These are phyloP conservation scores for Erythrobasidium yunnanense DNA, from an alignment of 768 basidiomycete genomes.

Conservation along the genomic window DNA sequence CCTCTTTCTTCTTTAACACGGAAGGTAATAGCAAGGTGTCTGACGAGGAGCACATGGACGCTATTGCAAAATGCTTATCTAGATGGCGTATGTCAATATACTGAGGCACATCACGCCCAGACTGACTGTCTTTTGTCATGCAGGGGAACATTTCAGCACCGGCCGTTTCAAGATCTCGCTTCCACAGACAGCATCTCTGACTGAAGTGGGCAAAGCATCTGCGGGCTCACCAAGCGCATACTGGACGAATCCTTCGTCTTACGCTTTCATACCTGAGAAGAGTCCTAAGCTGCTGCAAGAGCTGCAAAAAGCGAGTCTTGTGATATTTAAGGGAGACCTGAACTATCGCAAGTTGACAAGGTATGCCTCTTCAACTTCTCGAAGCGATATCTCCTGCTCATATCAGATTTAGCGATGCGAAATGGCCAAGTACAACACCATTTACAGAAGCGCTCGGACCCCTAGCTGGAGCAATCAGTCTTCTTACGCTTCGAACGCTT, in stretches of 20 bases:
- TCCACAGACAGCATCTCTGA: conserved; percentile 12
- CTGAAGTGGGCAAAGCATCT: not conserved
- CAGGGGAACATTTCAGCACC: conserved; percentile 14
- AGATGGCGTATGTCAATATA: conserved; percentile 44
- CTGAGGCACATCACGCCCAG: not conserved
- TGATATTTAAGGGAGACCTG: conserved; percentile 85
- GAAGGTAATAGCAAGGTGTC: conserved; percentile 39
- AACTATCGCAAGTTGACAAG: conserved; percentile 50
- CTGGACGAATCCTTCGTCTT: conserved; percentile 33
- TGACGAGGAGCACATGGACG: not conserved
- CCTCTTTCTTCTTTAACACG: conserved; percentile 57
- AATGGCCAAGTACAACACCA: conserved; percentile 71
- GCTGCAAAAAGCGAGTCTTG: conserved; percentile 54
- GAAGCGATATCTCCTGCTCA: conserved; percentile 12
- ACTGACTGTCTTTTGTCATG: not conserved
- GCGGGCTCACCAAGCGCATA: conserved; percentile 20
- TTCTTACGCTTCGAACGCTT: conserved; percentile 52
- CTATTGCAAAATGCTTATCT: conserved; percentile 63
- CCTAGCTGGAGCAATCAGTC: conserved; percentile 27
- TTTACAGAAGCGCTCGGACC: conserved; percentile 63
- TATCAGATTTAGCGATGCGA: conserved; percentile 51
- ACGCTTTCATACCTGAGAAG: conserved; percentile 26
- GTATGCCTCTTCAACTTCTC: conserved; percentile 38
- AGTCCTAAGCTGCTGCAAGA: conserved; percentile 46
- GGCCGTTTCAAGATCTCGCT: conserved; percentile 13